Percentiles rank a stretch among this genome's conserved stretches.
These are phyloP conservation scores for Colletotrichum sp. DNA, from an alignment of 2,329 filamentous ascomycete genomes.

Conservation along the genomic window DNA sequence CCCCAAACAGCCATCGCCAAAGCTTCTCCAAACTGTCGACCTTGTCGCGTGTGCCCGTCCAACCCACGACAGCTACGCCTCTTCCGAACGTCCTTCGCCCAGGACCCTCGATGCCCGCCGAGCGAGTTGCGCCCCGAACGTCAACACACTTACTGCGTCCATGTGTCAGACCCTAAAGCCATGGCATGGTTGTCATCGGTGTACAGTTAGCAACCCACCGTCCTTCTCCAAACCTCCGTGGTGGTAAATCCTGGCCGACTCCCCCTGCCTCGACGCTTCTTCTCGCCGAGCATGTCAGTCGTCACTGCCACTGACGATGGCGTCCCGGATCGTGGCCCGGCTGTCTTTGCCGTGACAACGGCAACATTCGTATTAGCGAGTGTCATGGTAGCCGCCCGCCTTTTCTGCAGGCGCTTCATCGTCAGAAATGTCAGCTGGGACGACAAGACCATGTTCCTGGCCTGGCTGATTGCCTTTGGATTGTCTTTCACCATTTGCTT, in stretches of 20 bases:
- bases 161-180: slow-evolving; percentile 18
- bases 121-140: background rate
- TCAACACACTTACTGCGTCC: slow-evolving; percentile 2
- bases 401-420: slow-evolving; percentile 75
- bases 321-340: slow-evolving; percentile 57
- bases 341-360: slow-evolving; percentile 74
- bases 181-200: slow-evolving; percentile 20
- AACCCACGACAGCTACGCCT: background rate
- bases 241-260: slow-evolving; percentile 6
- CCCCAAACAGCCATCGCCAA: background rate
- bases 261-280: background rate
- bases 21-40: background rate
- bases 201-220: slow-evolving; percentile 13
- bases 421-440: slow-evolving; percentile 76
- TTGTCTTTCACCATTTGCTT: slow-evolving; percentile 71
- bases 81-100: background rate
- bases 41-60: background rate
- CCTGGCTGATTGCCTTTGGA: slow-evolving; percentile 76
- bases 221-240: slow-evolving; percentile 17
- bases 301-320: slow-evolving; percentile 14
- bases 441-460: slow-evolving; percentile 81
- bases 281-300: slow-evolving; percentile 19
- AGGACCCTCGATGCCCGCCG: background rate
- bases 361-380: slow-evolving; percentile 73
- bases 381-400: slow-evolving; percentile 75